Percentiles rank a stretch among this genome's conserved stretches.
Evolutionary conservation across 495 filamentous ascomycete species (phyloP).

Genomic region (Xeromyces bisporus): DNA sequence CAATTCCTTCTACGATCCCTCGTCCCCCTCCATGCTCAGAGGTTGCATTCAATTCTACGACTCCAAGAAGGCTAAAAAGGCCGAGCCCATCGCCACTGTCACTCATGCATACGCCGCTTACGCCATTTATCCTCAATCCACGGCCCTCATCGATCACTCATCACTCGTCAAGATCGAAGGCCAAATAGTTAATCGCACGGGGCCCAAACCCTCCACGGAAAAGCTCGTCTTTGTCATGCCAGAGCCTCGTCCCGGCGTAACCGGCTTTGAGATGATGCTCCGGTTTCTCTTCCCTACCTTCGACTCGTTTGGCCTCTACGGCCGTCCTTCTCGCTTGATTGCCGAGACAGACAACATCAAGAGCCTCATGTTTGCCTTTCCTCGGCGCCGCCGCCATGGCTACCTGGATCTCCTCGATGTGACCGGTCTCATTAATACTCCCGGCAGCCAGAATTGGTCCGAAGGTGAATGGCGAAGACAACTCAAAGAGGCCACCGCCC

Average conservation of each 20-base stretch:
- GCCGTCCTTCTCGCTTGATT: conserved; percentile 70
- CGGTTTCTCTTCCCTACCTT: conserved; percentile 86
- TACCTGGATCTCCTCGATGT: conserved; percentile 86
- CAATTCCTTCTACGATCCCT: conserved; percentile 67
- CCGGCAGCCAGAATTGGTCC: conserved; percentile 62
- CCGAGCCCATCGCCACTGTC: conserved; percentile 74
- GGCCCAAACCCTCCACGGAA: conserved; percentile 55
- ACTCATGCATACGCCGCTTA: conserved; percentile 83
- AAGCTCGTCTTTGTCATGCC: conserved; percentile 98
- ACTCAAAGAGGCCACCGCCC: conserved; percentile 79
- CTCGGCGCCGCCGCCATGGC: conserved; percentile 69
- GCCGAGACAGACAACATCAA: conserved; percentile 71
- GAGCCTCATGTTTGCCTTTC: conserved; percentile 98
- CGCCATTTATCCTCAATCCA: conserved; percentile 88
- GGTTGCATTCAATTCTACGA: conserved; percentile 93
- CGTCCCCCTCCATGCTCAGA: conserved; percentile 47
- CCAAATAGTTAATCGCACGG: conserved; percentile 66
- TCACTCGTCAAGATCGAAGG: conserved; percentile 92
- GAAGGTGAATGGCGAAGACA: conserved; percentile 83
- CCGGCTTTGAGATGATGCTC: conserved; percentile 94
- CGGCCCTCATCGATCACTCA: conserved; percentile 82
- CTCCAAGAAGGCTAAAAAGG: conserved; percentile 85
- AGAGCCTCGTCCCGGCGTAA: conserved; percentile 75
- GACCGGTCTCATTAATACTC: conserved; percentile 52
- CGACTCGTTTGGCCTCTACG: conserved; percentile 85